Evolutionary conservation across 345 rosid species (phyloP), one percentile per base, ranked within the genome.

Genomic region (Boechera divaricarpa): DNA sequence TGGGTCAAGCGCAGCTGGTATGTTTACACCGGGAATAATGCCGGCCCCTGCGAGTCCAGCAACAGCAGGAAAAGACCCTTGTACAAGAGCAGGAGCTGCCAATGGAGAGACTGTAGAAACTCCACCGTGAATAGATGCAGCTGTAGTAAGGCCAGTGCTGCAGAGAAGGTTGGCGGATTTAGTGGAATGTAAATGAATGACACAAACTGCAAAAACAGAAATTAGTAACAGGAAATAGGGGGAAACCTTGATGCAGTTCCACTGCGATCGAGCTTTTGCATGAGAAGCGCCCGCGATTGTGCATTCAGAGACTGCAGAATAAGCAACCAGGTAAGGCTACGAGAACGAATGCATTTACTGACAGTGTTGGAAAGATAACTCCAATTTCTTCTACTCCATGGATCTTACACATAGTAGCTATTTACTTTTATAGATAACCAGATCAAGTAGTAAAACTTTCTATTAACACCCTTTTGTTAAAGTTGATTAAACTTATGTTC

Each of bases 261-360:
- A 82, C 88, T 87, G 35, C 97, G 96, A 77, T 90, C 99, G 78
- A 96, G 83, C 91, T 90, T 96, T 82, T 78, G 90, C 98, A 96
- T 96, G 73, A 96, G 88, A 70, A 83, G 80, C 39, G 92, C 94
- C 80, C 98, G 90, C 33, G 99, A 91, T 44, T 86, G 89, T 38
- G 97, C 97, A 89, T 91, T 93, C 74, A 95, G 71, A 52, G 97
- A 81, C 99, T 93, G 90, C 80, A 85, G 81, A 21, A 72, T 59
- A 57, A 49, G 66, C 5, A 72, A 58, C 63, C 10, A 67, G 28
- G 52, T 79, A 44, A 72, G 56, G 55, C 38, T 42, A 41, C 7
- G 7, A 70, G 51, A 70, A 62, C 44, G 0, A 59, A 59, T 13
- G 31, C 10, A 53, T 57, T 55, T 44, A 45, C 21, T 3, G 9